Base-by-base conservation (phyloP, 176 grass and related monocot genomes). In the Phoenix roebelenii region DNA sequence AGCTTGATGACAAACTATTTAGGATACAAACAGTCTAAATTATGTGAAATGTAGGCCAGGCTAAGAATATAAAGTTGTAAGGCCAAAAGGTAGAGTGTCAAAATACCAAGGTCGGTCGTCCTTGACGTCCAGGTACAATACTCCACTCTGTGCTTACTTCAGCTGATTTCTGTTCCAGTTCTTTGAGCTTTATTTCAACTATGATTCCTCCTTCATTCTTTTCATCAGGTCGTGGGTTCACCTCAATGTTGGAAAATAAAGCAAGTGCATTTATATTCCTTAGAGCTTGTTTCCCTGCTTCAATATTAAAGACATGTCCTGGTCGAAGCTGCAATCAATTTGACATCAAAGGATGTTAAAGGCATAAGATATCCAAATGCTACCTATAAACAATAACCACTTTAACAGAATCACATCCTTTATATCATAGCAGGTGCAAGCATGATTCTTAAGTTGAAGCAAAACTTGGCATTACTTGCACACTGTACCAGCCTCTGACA, bases 121-220 rank as follows among this genome's bases (percentile, higher is more conserved):
- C 87, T 35, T 89, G 67, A 76, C 78, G 84, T 24, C 81, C 93
- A 58, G 84, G 84, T 19, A 90, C 84, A 15, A 98, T 89, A 70
- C 82, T 92, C 93, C 93, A 98, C 51, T 92, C 93, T 25, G 93
- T 89, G 77, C 84, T 92, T 65, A 98, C 93, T 85, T 92, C 93
- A 63, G 88, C 93, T 59, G 84, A 89, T 60, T 92, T 98, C 55
- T 83, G 82, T 52, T 98, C 87, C 65, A 89, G 44, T 79, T 98
- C 93, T 61, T 92, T 92, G n/a, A 98, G 81, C 60, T 92, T 92
- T 65, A 98, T 92, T 83, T 92, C 93, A 55, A 98, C 84, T 53
- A 98, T 86, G 50, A 92, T 92, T 53, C 93, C 92, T 54, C 92
- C 93, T 75, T 98, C 93, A 50, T 82, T 98, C 58, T 83, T 98